Base-by-base conservation (phyloP, 2,329 filamentous ascomycete species). In the Chrysosphaeria jannelii region DNA sequence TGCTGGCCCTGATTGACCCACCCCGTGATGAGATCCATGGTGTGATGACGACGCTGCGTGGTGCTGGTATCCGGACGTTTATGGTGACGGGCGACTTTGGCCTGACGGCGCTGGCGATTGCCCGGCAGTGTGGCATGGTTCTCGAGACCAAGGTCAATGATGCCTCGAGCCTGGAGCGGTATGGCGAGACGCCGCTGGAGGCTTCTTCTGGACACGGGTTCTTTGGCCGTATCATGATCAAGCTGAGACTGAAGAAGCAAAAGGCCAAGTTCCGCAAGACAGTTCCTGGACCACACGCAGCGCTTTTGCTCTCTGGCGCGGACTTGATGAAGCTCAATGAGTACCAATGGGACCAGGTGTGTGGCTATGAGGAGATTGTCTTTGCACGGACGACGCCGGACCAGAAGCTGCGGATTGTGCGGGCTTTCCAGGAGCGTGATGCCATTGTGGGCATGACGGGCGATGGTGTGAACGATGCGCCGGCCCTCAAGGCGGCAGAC, bases 81-180 rank as follows among this genome's bases (percentile, higher is more conserved):
- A 79, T 79, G 70, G 70, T 76, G 0, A 79, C 70, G 2, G 69
- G 71, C 6, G 71, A 79, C 35, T 76, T 71, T 36, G 64, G 64
- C 13, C 50, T 76, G 10, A 79, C 71, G 0, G 70, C 71, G 0
- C 50, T 62, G 29, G 65, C 69, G 2, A 76, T 79, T 29, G 68
- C 69, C 1, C 49, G 55, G 3, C 59, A 75, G 25, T 72, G 67
- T 28, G 65, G 68, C 6, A 75, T 76, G 6, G 54, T 62, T 1
- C 57, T 72, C 22, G 56, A 18, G n/a, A 16, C 10, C 5, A 10
- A 16, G 3, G 12, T 21, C 7, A 18, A 25, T 14, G 19, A 12
- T 8, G 22, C 22, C 13, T 7, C 8, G 11, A 15, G 22, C 5
- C 14, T 21, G 8, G 19, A 10, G 2, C 19, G 19, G 7, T 25